Base-by-base conservation (phyloP, 2,329 filamentous ascomycete genomes). In the Dactylellina cionopaga region DNA sequence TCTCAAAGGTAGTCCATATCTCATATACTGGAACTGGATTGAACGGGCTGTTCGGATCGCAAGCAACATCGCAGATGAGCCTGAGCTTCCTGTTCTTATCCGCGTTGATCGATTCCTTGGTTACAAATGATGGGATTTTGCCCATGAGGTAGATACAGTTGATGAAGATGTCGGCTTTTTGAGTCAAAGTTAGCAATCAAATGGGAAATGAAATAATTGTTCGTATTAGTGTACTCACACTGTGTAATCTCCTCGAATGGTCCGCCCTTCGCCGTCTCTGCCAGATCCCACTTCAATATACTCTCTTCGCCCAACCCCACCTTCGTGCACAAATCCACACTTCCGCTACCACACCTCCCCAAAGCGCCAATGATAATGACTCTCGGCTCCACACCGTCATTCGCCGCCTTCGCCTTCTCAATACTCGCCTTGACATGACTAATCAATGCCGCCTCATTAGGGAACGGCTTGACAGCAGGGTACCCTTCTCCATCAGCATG, bases 131-230 rank as follows among this genome's bases (percentile, higher is more conserved):
- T 24, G 91, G 90, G 76, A 95, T 93, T 79, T 89, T 87, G 76
- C 87, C 84, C 73, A 85, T 87, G 41, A 97, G 88, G 82, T 96
- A 96, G 80, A 96, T 94, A 85, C 90, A 92, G 84, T 95, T 96
- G 80, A 95, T 85, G 79, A 92, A 92, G 79, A 92, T 89, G 77
- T 91, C 88, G 72, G 83, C 77, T 75, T 35, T 13, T 51, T 5
- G 33, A 25, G 9, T 6, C 24, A 68, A 52, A 17, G 33, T 75
- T 65, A 76, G 74, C 17, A 29, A 17, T 25, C 24, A 41, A 62
- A 75, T 33, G 83, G 85, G 74, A 85, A 81, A 2, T n/a, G n/a
- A n/a, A n/a, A n/a, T n/a, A n/a, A n/a, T n/a, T n/a, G n/a, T n/a
- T n/a, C n/a, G n/a, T n/a, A n/a, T n/a, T n/a, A n/a, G n/a, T n/a